Evolutionary conservation across 2,329 filamentous ascomycete species (phyloP).

Genomic region (Metarhizium rileyi): DNA sequence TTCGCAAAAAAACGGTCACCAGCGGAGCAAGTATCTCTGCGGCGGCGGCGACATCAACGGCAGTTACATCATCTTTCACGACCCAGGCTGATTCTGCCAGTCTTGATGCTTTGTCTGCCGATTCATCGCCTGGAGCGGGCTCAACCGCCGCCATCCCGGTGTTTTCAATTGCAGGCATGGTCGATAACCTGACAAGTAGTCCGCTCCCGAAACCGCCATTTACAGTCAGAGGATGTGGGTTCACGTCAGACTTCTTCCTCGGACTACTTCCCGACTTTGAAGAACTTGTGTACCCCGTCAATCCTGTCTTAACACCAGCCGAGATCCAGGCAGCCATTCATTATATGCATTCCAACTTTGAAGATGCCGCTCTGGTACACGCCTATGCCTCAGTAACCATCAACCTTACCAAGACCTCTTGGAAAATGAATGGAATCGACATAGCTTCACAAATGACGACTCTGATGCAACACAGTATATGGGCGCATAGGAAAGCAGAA

Average conservation of each 20-base stretch:
- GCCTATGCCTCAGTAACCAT: constrained; percentile 26
- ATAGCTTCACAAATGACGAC: constrained; percentile 20
- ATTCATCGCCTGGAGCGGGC: constrained; percentile 3
- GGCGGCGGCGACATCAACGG: constrained; percentile 2
- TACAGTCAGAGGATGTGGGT: constrained; percentile 10
- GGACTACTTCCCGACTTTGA: constrained; percentile 24
- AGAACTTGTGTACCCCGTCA: constrained; percentile 26
- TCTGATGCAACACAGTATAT: constrained; percentile 13
- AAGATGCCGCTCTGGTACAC: constrained; percentile 27
- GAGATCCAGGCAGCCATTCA: constrained; percentile 22
- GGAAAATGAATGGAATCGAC: constrained; percentile 18
- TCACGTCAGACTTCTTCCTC: constrained; percentile 23
- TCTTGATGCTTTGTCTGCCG: constrained; percentile 9
- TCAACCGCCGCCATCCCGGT: constrained; percentile 9
- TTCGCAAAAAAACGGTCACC: constrained; percentile 17
- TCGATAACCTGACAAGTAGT: constrained; percentile 9
- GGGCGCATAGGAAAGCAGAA: constrained; percentile 16
- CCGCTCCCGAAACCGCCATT: constrained; percentile 2
- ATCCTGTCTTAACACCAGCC: constrained; percentile 21
- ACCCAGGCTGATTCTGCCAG: not conserved
- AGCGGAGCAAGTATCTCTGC: not conserved
- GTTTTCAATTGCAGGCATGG: constrained; percentile 18
- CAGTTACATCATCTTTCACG: no score
- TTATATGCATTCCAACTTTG: constrained; percentile 21
- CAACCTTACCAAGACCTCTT: constrained; percentile 23